Conservation (phyloP, 2,329 filamentous ascomycete genomes). For the Talaromyces albobiverticillius region DNA sequence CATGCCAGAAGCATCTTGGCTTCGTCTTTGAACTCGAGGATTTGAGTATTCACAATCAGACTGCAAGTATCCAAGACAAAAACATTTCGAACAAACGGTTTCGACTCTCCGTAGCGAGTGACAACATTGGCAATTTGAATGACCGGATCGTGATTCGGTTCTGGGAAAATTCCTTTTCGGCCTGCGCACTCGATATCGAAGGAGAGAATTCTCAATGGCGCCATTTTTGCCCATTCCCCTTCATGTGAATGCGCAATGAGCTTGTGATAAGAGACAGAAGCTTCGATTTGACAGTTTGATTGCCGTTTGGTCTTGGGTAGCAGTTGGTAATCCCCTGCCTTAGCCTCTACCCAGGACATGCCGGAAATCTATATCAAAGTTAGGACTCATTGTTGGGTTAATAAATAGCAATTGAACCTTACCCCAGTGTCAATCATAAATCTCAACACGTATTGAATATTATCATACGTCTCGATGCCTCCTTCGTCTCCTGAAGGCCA, state of each 20-base stretch:
- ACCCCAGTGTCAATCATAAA: conserved; percentile 98
- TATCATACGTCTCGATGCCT: conserved; percentile 83
- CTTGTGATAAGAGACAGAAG: conserved; percentile 75
- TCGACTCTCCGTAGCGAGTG: conserved; percentile 88
- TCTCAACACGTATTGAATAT: conserved; percentile 86
- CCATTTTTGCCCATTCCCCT: conserved; percentile 98
- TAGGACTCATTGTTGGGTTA: conserved; percentile 5
- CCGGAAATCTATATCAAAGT: conserved; percentile 64
- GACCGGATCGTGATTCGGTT: conserved; percentile 85
- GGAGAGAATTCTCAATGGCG: conserved; percentile 84
- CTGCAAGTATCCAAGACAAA: conserved; percentile 93
- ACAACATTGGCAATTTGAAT: conserved; percentile 98
- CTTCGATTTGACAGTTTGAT: conserved; percentile 96
- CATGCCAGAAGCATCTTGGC: conserved; percentile 88
- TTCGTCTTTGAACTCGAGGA: conserved; percentile 78
- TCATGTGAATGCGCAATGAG: conserved; percentile 83
- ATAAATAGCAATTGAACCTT: conserved; percentile 21
- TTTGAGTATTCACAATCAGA: conserved; percentile 89
- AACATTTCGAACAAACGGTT: conserved; percentile 93
- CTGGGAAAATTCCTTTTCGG: conserved; percentile 94
- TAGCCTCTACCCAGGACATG: conserved; percentile 96
- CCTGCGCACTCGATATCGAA: conserved; percentile 99
- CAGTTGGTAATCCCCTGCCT: conserved; percentile 69
- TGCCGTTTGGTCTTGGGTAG: conserved; percentile 66
- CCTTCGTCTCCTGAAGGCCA: conserved; percentile 72